A percentile compares a stretch with the other conserved stretches of the same genome.
These are phyloP conservation scores for Deinandra increscens DNA, from an alignment of 129 eudicot species.

Conservation along the genomic window DNA sequence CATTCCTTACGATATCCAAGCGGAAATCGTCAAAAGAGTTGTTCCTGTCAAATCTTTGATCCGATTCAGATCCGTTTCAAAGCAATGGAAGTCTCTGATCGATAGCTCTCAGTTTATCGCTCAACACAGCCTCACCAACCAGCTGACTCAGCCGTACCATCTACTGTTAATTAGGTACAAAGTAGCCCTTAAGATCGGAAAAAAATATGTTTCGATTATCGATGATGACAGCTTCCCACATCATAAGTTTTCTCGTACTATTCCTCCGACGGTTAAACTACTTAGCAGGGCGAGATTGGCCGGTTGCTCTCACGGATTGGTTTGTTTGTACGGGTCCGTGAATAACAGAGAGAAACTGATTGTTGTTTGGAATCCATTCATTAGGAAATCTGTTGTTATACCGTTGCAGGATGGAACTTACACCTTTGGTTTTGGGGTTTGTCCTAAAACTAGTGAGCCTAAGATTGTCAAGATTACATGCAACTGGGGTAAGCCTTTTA, in stretches of 20 bases:
- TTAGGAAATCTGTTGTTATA: neutral
- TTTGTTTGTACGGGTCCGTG: neutral
- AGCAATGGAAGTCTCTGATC: slow-evolving; percentile 9
- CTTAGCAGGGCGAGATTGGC: neutral
- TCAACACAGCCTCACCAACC: neutral
- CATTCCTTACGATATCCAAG: slow-evolving; percentile 4
- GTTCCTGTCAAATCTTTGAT: neutral
- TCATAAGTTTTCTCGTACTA: neutral
- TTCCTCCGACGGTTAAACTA: too few species aligned
- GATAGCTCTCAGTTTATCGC: slow-evolving; percentile 6
- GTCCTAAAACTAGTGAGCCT: too few species aligned
- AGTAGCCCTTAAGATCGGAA: neutral
- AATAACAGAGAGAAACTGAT: neutral
- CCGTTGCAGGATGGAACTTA: neutral
- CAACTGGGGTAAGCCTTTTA: too few species aligned
- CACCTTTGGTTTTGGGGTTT: neutral
- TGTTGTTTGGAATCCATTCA: neutral
- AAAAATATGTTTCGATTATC: neutral
- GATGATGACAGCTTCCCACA: slow-evolving; percentile 12
- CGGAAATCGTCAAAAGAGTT: neutral
- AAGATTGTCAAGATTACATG: neutral
- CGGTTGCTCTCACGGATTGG: neutral
- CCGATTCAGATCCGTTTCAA: slow-evolving; percentile 3
- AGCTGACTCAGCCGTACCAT: neutral
- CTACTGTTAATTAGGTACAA: neutral